phyloP scores from a whole-genome alignment of 106 monocot species.

The Amphibolis antarctica region DNA sequence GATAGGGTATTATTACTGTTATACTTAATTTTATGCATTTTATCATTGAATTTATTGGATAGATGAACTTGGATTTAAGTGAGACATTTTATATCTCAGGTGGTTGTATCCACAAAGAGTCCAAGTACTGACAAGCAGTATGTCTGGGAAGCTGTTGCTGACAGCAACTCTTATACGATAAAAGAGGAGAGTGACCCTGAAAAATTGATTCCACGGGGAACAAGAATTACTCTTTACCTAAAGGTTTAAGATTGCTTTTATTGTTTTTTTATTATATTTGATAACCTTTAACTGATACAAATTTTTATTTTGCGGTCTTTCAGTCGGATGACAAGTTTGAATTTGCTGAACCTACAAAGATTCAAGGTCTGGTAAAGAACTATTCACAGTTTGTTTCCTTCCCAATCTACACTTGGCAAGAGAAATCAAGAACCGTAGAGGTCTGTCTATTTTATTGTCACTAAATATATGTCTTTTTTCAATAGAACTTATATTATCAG shows the following conservation, averaged over 20 bases:
- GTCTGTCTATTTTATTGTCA: constrained; percentile 14
- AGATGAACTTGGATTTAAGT: not conserved
- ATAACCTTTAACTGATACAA: not conserved
- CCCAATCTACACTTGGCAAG: constrained; percentile 93
- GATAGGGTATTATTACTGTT: constrained; percentile 44
- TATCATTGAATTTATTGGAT: not conserved
- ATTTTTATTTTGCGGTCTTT: not conserved
- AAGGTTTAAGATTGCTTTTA: constrained; percentile 29
- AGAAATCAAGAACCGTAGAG: constrained; percentile 93
- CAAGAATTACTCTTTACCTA: constrained; percentile 76
- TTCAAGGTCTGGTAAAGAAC: constrained; percentile 84
- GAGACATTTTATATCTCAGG: constrained; percentile 24
- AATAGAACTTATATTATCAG: not conserved
- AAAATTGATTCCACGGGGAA: constrained; percentile 61
- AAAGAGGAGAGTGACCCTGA: constrained; percentile 90
- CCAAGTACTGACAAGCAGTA: constrained; percentile 95
- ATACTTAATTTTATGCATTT: not conserved
- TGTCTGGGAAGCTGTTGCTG: constrained; percentile 91
- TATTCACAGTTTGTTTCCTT: constrained; percentile 98
- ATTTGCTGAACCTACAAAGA: constrained; percentile 71
- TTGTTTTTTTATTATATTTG: not conserved
- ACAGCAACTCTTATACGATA: constrained; percentile 85
- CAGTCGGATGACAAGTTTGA: constrained; percentile 94
- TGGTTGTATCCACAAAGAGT: constrained; percentile 91
- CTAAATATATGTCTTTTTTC: not conserved